A percentile compares a stretch with the other conserved stretches of the same genome.
These are phyloP conservation scores for Eutypella sp. DNA, from an alignment of 2,329 filamentous ascomycete species.

Conservation along the genomic window DNA sequence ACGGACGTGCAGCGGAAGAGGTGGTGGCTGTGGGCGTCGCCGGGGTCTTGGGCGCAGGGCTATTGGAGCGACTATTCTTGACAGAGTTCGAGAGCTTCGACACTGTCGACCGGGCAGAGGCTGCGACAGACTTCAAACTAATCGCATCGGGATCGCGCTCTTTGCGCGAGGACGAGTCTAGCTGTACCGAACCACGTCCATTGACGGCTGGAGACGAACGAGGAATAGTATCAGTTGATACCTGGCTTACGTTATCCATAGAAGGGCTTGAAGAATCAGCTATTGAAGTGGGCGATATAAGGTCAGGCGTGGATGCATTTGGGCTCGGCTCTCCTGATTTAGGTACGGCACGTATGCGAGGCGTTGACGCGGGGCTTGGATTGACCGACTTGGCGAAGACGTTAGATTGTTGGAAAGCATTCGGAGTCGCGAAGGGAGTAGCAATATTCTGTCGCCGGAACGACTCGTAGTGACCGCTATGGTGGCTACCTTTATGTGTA, in stretches of 20 bases:
- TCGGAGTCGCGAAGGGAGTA: conserved; percentile 76
- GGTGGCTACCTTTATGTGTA: conserved; percentile 91
- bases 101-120: conserved; percentile 50
- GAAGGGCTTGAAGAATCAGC: conserved; percentile 34
- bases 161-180: conserved; percentile 21
- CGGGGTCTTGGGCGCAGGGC: conserved; percentile 18
- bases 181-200: conserved; percentile 9
- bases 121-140: conserved; percentile 52
- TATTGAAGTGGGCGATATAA: conserved; percentile 35
- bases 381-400: conserved; percentile 64
- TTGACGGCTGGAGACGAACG: conserved; percentile 13
- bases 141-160: conserved; percentile 44
- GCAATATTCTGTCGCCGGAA: conserved; percentile 82
- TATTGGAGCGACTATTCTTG: conserved; percentile 24
- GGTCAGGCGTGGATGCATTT: conserved; percentile 42
- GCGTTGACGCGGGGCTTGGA: conserved; percentile 42
- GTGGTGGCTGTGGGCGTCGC: conserved; percentile 17
- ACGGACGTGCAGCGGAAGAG: conserved; percentile 8
- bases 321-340: conserved; percentile 36
- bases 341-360: conserved; percentile 33
- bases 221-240: conserved; percentile 16
- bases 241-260: conserved; percentile 21
- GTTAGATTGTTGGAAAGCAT: conserved; percentile 70
- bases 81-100: conserved; percentile 41
- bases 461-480: conserved; percentile 95